A percentile compares a stretch with the other conserved stretches of the same genome.
These are phyloP conservation scores for Aspergillus sp. DNA, from an alignment of 2,329 filamentous ascomycete genomes.

Conservation along the genomic window DNA sequence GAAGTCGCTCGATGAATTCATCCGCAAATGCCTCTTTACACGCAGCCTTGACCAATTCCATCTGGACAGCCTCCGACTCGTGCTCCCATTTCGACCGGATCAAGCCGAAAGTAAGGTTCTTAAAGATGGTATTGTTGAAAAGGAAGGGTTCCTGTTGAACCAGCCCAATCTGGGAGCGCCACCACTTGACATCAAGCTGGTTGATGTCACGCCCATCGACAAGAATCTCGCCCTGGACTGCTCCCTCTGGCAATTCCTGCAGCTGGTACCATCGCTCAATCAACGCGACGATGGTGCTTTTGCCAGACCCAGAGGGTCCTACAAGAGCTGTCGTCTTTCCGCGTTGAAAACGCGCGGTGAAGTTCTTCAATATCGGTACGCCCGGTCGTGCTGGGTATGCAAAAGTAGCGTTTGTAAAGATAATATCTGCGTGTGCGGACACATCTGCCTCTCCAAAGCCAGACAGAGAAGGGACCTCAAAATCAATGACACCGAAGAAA, in stretches of 20 bases:
- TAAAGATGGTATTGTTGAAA: constrained; percentile 62
- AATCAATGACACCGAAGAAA: constrained; percentile 30
- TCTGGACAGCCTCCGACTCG: constrained; percentile 32
- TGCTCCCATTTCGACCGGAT: constrained; percentile 31
- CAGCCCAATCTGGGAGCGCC: constrained; percentile 55
- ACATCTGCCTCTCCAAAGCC: constrained; percentile 47
- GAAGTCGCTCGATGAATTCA: constrained; percentile 63
- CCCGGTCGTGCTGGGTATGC: constrained; percentile 57
- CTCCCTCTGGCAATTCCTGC: background rate
- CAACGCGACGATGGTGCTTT: constrained; percentile 41
- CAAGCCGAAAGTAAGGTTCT: constrained; percentile 59
- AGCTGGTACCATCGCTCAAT: constrained; percentile 41
- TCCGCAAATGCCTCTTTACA: constrained; percentile 65
- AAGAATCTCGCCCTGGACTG: constrained; percentile 43
- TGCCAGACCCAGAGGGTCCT: constrained; percentile 42
- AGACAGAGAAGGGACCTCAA: constrained; percentile 19
- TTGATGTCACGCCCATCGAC: constrained; percentile 51
- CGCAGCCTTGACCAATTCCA: constrained; percentile 54
- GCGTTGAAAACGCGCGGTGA: constrained; percentile 27
- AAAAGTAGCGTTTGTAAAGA: constrained; percentile 63
- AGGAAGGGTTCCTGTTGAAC: constrained; percentile 67
- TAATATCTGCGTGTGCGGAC: constrained; percentile 51
- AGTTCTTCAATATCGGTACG: constrained; percentile 29
- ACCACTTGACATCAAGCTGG: constrained; percentile 59
- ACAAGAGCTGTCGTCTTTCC: constrained; percentile 40